Evolutionary conservation across 768 basidiomycete genomes (phyloP), one percentile per base, ranked within the genome.

Genomic region (Rhodotorula kratochvilovae): DNA sequence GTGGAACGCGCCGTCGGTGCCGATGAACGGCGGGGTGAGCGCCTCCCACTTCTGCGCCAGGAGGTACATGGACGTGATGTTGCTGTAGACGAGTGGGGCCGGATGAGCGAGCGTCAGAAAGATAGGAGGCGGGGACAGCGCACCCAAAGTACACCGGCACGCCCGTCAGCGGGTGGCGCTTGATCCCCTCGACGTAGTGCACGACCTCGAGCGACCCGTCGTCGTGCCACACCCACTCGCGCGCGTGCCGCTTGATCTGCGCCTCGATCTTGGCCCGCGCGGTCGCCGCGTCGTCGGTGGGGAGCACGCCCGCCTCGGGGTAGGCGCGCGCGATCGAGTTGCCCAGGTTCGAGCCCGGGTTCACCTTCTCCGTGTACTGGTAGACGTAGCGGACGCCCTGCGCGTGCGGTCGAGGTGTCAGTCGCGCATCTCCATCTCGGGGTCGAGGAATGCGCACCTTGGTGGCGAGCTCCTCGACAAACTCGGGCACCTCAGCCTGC

Each of bases 201-300:
- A 35, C 57, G 5, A 64, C 63, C 35, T 25, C 39, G 29, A 70
- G 50, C n/a, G 56, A 56, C 0, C 68, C 68, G 29, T 70, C 68
- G 31, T 70, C 62, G 8, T 29, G 25, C 68, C 68, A 70, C 19
- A 21, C 15, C 68, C 61, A 70, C 43, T 64, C 66, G 29, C 54
- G 39, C 16, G 59, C 31, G 60, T 67, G 66, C 45, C 29, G 39
- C 45, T 29, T 5, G 51, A 67, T 46, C 35, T 67, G 36, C 50
- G 6, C 27, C 50, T 64, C 68, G 39, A 63, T 48, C 68, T 70
- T 70, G 17, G 13, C 12, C 5, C 61, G 63, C 17, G 35, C 31
- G 21, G 56, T 70, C 42, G 45, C 21, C 5, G 46, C 53, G 66
- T 67, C 60, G 60, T 68, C 67, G 15, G 35, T 11, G 7, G 12